Conservation (phyloP, 2,329 filamentous ascomycete species). For the Trichoderma sp. region DNA sequence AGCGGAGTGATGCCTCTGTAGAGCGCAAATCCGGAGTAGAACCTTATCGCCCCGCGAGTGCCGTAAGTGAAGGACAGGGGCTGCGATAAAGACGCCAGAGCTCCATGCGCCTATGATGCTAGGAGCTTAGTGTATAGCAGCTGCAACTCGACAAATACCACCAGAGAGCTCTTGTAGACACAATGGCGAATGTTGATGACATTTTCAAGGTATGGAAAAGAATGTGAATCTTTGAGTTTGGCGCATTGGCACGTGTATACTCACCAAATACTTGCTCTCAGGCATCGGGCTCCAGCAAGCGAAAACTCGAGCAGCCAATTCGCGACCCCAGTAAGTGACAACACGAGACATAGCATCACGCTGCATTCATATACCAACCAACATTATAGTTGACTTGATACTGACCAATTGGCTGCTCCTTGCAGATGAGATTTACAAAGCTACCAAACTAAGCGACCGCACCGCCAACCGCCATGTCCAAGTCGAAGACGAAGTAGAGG, state of each 20-base stretch:
- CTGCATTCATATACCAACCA: too few species aligned
- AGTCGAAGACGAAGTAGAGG: constrained; percentile 48
- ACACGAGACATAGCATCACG: not conserved
- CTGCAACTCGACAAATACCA: not conserved
- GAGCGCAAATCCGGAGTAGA: not conserved
- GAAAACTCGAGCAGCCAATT: constrained; percentile 63
- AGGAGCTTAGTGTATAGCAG: not conserved
- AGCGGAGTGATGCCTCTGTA: not conserved
- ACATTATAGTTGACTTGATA: not conserved
- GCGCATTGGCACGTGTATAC: not conserved
- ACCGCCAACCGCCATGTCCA: constrained; percentile 48
- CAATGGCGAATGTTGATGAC: constrained; percentile 62
- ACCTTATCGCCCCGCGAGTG: constrained; percentile 17
- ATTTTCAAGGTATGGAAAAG: constrained; percentile 52
- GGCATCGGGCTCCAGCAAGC: constrained; percentile 56
- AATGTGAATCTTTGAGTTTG: not conserved
- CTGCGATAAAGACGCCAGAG: constrained; percentile 13
- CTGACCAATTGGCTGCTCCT: not conserved
- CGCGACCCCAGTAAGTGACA: constrained; percentile 61
- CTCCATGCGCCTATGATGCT: not conserved
- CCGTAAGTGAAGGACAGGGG: constrained; percentile 24
- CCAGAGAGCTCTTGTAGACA: constrained; percentile 12
- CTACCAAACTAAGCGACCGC: constrained; percentile 54
- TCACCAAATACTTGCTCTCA: constrained; percentile 27
- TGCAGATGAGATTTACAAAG: constrained; percentile 65